A percentile compares a stretch with the other conserved stretches of the same genome.
Conservation (phyloP, 441 rosid genomes). For the Gossypium laxum region DNA sequence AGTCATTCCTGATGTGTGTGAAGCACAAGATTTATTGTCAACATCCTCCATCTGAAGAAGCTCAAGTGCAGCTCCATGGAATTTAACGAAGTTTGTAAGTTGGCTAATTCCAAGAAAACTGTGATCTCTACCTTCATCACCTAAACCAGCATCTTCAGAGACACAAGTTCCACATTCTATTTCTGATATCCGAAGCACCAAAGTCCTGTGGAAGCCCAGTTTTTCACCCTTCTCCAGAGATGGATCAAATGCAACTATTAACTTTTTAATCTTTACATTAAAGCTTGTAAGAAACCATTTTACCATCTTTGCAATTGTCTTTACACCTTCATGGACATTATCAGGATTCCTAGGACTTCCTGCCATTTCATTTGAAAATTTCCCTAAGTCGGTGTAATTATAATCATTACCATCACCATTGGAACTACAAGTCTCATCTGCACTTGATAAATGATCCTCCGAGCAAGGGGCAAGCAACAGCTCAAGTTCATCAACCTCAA, state of each 20-base stretch:
- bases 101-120: constrained; percentile 63
- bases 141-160: constrained; percentile 44
- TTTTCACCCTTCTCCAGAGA: constrained; percentile 28
- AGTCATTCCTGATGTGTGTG: constrained; percentile 21
- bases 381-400: constrained; percentile 28
- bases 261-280: constrained; percentile 55
- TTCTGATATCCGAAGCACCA: constrained; percentile 69
- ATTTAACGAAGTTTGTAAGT: constrained; percentile 61
- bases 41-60: constrained; percentile 53
- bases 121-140: constrained; percentile 29
- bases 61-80: constrained; percentile 74
- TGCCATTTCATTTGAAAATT: constrained; percentile 29
- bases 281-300: constrained; percentile 86
- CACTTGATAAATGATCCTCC: constrained; percentile 22
- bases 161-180: constrained; percentile 67
- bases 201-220: constrained; percentile 29
- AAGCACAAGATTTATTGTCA: constrained; percentile 26
- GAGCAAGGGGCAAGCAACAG: constrained; percentile 55
- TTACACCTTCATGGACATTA: constrained; percentile 96
- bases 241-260: constrained; percentile 83
- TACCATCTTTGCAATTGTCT: constrained; percentile 93
- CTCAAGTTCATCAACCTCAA: constrained; percentile 90
- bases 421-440: constrained; percentile 26
- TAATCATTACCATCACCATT: constrained; percentile 25
- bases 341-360: constrained; percentile 33